Evolutionary conservation across 345 rosid species (phyloP).

Genomic region (Brassica incana): DNA sequence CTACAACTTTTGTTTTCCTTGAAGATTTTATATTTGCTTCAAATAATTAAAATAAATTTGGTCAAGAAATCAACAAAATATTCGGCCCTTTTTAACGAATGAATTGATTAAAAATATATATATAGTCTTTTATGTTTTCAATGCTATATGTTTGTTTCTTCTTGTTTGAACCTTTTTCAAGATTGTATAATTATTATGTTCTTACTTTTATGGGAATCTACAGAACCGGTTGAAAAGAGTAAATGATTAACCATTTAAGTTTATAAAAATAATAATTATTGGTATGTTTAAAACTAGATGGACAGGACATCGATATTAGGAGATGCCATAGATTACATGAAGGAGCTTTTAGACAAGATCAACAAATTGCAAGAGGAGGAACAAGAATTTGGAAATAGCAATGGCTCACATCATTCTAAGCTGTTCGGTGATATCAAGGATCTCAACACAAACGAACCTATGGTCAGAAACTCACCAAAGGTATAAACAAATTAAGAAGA

Average conservation of each 20-base stretch:
- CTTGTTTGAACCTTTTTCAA: slow-evolving; percentile 20
- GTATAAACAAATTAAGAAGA: slow-evolving; percentile 38
- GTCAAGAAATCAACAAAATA: slow-evolving; percentile 1
- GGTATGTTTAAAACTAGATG: slow-evolving; percentile 45
- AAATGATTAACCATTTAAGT: slow-evolving; percentile 10
- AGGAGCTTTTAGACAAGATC: slow-evolving; percentile 66
- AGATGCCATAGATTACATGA: slow-evolving; percentile 74
- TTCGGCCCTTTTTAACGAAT: slow-evolving; percentile 11
- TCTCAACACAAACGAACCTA: slow-evolving; percentile 51
- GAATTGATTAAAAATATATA: background rate
- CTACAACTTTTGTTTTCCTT: background rate
- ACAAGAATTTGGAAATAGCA: slow-evolving; percentile 39
- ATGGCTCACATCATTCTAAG: slow-evolving; percentile 30
- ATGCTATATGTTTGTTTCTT: slow-evolving; percentile 36
- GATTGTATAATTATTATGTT: slow-evolving; percentile 28
- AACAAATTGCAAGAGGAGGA: slow-evolving; percentile 58
- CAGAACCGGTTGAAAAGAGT: slow-evolving; percentile 32
- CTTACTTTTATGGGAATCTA: slow-evolving; percentile 34
- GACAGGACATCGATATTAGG: slow-evolving; percentile 73
- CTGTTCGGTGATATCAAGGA: slow-evolving; percentile 48
- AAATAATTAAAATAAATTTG: background rate
- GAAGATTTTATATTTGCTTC: slow-evolving; percentile 7
- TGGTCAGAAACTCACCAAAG: slow-evolving; percentile 85
- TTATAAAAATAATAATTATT: slow-evolving; percentile 5
- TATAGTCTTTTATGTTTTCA: slow-evolving; percentile 19